Evolutionary conservation across 2,329 filamentous ascomycete genomes (phyloP).

Genomic region (Ilyonectria sp.): DNA sequence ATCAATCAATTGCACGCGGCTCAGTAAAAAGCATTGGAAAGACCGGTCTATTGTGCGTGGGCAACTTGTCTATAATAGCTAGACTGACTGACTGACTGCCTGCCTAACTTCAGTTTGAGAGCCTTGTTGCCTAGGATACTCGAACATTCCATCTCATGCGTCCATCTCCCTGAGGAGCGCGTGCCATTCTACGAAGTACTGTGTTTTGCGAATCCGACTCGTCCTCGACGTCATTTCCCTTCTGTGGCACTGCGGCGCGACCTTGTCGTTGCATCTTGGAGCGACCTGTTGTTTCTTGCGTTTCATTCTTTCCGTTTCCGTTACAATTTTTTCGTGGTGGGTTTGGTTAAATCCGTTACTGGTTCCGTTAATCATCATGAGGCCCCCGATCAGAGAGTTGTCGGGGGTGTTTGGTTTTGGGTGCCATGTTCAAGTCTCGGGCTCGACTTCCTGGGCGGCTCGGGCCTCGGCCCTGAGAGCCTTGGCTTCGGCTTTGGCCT

Average conservation of each 20-base stretch:
- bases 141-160: constrained; percentile 20
- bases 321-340: constrained; percentile 20
- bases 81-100: constrained; percentile 41
- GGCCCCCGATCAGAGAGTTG: not conserved
- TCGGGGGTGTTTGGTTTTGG: not conserved
- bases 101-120: constrained; percentile 33
- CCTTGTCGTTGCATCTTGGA: constrained; percentile 20
- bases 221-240: constrained; percentile 28
- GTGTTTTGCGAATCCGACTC: constrained; percentile 27
- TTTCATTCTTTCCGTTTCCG: constrained; percentile 15
- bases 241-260: constrained; percentile 21
- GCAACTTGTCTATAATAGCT: constrained; percentile 50
- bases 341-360: constrained; percentile 9
- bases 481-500: constrained; percentile 31
- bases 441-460: constrained; percentile 15
- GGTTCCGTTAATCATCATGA: constrained; percentile 25
- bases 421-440: constrained; percentile 22
- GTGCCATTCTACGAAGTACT: constrained; percentile 33
- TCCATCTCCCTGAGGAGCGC: constrained; percentile 27
- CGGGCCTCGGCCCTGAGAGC: constrained; percentile 13
- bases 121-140: constrained; percentile 23
- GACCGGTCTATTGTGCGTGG: constrained; percentile 51
- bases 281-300: constrained; percentile 24
- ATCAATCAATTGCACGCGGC: not conserved
- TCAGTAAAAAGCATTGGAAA: constrained; percentile 35